A percentile compares a stretch with the other conserved stretches of the same genome.
Evolutionary conservation across 208 protist genomes (phyloP).

Genomic region (Leptomonas seymouri): DNA sequence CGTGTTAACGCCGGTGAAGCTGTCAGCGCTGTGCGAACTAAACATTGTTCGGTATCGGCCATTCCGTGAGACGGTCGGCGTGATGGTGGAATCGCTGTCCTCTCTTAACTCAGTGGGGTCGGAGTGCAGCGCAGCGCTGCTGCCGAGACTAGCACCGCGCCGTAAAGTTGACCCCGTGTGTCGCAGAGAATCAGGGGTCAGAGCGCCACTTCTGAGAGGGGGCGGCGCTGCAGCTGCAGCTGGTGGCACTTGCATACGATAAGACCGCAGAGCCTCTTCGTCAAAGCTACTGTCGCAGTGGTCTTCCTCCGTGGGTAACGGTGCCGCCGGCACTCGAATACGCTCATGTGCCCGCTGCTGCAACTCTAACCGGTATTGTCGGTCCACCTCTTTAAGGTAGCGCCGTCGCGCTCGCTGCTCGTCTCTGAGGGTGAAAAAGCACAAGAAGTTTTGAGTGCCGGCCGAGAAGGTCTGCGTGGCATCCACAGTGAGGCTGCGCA

Average conservation of each 20-base stretch:
- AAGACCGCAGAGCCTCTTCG: not conserved
- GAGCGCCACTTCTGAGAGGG: not conserved
- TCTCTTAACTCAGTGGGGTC: constrained; percentile 4
- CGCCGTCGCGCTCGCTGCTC: constrained; percentile 36
- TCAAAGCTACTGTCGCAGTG: not conserved
- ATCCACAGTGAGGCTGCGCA: constrained; percentile 51
- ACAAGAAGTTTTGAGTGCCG: constrained; percentile 43
- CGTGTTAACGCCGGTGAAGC: not conserved
- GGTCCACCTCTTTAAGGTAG: constrained; percentile 34
- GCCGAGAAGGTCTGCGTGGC: constrained; percentile 52
- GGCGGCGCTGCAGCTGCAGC: not conserved
- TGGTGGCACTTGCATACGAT: not conserved
- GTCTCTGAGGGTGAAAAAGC: constrained; percentile 54
- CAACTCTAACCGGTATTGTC: constrained; percentile 29
- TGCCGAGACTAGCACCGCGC: not conserved
- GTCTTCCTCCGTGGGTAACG: not conserved
- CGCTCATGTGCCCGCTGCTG: constrained; percentile 5
- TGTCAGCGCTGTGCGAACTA: constrained; percentile 10
- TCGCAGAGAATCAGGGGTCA: not conserved
- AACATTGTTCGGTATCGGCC: not conserved
- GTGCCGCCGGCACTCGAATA: not conserved
- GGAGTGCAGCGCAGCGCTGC: constrained; percentile 1
- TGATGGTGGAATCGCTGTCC: too few relatives aligned
- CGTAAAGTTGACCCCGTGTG: not conserved
- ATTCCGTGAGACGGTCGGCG: not conserved